A percentile compares a stretch with the other conserved stretches of the same genome.
phyloP scores from a whole-genome alignment of 192 early-diverging fungal species.

The Umbelopsis sp. region DNA sequence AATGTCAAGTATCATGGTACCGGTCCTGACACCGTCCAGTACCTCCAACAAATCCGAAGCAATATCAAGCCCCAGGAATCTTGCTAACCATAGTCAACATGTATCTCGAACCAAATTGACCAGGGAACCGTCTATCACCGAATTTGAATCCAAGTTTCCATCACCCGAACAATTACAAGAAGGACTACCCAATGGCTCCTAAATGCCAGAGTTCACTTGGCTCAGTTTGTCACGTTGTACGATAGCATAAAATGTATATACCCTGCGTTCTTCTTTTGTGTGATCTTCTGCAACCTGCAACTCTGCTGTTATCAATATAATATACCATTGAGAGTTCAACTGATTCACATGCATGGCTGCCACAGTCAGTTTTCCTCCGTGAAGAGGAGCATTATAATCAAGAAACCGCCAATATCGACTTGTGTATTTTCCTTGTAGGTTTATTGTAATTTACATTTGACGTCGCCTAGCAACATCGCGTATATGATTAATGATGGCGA shows the following conservation, averaged over 20 bases:
- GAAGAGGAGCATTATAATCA: no score
- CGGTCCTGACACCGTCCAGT: slow-evolving; percentile 11
- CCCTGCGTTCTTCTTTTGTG: not conserved
- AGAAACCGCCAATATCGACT: no score
- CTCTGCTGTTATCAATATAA: not conserved
- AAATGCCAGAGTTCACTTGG: not conserved
- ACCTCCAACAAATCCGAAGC: not conserved
- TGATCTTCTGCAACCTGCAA: no score
- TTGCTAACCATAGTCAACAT: not conserved
- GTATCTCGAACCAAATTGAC: not conserved
- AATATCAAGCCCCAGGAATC: not conserved
- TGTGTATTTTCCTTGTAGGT: no score
- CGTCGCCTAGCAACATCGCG: no score
- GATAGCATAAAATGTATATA: slow-evolving; percentile 3
- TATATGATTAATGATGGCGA: no score
- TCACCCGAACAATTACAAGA: slow-evolving; percentile 26
- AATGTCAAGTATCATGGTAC: slow-evolving; percentile 1
- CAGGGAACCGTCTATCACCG: slow-evolving; percentile 16
- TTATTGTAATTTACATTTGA: no score
- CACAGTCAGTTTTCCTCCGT: no score
- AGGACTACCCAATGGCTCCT: slow-evolving; percentile 9
- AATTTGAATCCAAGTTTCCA: slow-evolving; percentile 39
- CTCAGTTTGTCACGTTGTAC: slow-evolving; percentile 4
- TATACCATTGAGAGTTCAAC: not conserved
- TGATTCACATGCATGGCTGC: not conserved